phyloP scores from a whole-genome alignment of 2,329 filamentous ascomycete species.

The Penicillium sp. region DNA sequence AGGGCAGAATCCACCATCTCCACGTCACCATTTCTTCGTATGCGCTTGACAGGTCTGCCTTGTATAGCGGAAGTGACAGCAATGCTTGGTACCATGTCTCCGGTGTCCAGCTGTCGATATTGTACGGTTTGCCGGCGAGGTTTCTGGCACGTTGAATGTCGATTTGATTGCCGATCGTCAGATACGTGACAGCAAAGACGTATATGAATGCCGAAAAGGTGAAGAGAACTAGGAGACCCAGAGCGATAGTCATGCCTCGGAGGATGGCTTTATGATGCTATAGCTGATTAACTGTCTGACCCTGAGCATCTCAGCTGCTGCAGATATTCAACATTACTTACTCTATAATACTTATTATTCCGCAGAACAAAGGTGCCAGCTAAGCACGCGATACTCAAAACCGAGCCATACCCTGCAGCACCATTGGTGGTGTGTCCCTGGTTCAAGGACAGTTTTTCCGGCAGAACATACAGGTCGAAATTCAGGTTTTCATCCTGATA shows the following conservation, averaged over 20 bases:
- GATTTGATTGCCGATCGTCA: slow-evolving; percentile 5
- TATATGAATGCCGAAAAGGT: slow-evolving; percentile 4
- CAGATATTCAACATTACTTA: not conserved
- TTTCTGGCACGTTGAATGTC: not conserved
- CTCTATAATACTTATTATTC: not conserved
- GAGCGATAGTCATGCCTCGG: not conserved
- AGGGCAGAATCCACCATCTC: slow-evolving; percentile 5
- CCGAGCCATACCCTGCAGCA: slow-evolving; percentile 5
- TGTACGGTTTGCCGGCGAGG: not conserved
- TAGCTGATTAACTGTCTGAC: not conserved
- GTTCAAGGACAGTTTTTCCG: slow-evolving; percentile 9
- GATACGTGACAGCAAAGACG: slow-evolving; percentile 8
- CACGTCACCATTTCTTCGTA: slow-evolving; percentile 8
- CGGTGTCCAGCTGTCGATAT: slow-evolving; percentile 11
- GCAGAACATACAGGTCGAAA: slow-evolving; percentile 9
- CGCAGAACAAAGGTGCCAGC: not conserved
- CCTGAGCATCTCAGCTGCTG: too few relatives aligned
- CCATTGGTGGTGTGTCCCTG: slow-evolving; percentile 12
- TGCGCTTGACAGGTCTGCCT: not conserved
- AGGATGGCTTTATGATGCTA: slow-evolving; percentile 7
- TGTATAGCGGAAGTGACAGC: not conserved
- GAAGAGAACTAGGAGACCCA: slow-evolving; percentile 2
- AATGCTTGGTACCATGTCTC: slow-evolving; percentile 12
- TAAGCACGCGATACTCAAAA: slow-evolving; percentile 4
- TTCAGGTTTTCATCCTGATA: not conserved